Evolutionary conservation across 768 basidiomycete species (phyloP), one percentile per base, ranked within the genome.

Genomic region (Lanmaoa pseudosensibilis): DNA sequence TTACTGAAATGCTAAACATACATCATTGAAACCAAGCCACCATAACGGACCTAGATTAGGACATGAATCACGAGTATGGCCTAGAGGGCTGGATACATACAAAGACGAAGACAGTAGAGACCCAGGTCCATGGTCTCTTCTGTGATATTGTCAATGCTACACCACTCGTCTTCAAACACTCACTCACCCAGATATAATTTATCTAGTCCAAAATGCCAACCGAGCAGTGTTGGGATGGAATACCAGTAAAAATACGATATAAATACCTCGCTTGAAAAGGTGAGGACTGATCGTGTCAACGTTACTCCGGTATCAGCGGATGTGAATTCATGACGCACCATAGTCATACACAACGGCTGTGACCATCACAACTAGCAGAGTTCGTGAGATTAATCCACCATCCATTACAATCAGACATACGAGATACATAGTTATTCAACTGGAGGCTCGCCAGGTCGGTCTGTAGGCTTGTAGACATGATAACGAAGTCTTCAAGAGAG

Each of bases 41-140:
- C 13, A 53, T 60, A 60, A 32, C 56, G 56, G n/a, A 60, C 51
- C 59, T 60, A 48, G 46, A 12, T 27, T 13, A 10, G 12, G 5
- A n/a, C 11, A 9, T 36, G 0, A 30, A 7, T 16, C 6, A 13
- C 15, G 11, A 30, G 7, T 8, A 38, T 15, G 2, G 4, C 4
- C 5, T 16, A 7, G 4, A 3, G 16, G 16, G 19, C 18, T 41
- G 6, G 15, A n/a, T 12, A 41, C 46, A 7, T 36, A 60, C 59
- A 0, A 60, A 10, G 37, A 52, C 18, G 32, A 58, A 60, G 8
- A 39, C 11, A 4, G 33, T 46, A 12, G 59, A 58, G 16, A 60
- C 30, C 52, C 44, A 54, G 3, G 56, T 53, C 59, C 59, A 60
- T 9, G 19, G 21, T 43, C 48, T 50, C 2, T 38, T 53, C 59